Conservation (phyloP, 106 monocot genomes). For the Allium fistulosum region DNA sequence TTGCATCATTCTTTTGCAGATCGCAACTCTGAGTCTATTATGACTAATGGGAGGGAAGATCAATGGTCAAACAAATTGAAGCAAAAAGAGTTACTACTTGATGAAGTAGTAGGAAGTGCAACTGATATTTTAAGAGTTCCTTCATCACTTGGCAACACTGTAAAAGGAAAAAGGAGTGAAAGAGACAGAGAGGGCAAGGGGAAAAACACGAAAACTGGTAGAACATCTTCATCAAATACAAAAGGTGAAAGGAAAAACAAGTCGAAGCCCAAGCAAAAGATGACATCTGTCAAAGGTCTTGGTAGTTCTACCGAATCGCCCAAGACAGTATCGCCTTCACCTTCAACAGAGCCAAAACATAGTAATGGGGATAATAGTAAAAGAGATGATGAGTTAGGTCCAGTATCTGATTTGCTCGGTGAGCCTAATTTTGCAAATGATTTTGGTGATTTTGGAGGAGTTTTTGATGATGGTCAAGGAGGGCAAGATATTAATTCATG, state of each 20-base stretch:
- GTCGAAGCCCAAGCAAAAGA: constrained; percentile 46
- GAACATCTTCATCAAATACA: constrained; percentile 26
- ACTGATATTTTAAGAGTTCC: constrained; percentile 19
- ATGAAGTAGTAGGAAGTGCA: constrained; percentile 44
- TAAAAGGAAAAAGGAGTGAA: constrained; percentile 69
- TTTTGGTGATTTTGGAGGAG: constrained; percentile 1
- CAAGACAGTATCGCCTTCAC: constrained; percentile 2
- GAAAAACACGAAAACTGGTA: constrained; percentile 22
- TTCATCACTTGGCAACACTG: constrained; percentile 26
- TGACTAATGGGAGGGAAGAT: constrained; percentile 27
- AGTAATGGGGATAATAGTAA: constrained; percentile 8
- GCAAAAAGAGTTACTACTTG: constrained; percentile 47
- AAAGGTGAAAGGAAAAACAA: constrained; percentile 50
- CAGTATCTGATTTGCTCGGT: constrained; percentile 17
- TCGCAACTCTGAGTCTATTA: constrained; percentile 17
- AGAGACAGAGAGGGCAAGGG: constrained; percentile 50
- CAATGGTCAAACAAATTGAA: constrained; percentile 38
- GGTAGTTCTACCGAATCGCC: constrained; percentile 10
- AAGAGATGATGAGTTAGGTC: constrained; percentile 8
- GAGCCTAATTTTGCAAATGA: constrained; percentile 20
- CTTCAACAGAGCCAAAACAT: constrained; percentile 7
- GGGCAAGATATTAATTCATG: constrained; percentile 46
- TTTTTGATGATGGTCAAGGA: constrained; percentile 21
- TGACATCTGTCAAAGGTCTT: constrained; percentile 20
- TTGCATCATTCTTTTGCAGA: constrained; percentile 14